Conservation (phyloP, 768 basidiomycete genomes). For the Suillus weaverae region DNA sequence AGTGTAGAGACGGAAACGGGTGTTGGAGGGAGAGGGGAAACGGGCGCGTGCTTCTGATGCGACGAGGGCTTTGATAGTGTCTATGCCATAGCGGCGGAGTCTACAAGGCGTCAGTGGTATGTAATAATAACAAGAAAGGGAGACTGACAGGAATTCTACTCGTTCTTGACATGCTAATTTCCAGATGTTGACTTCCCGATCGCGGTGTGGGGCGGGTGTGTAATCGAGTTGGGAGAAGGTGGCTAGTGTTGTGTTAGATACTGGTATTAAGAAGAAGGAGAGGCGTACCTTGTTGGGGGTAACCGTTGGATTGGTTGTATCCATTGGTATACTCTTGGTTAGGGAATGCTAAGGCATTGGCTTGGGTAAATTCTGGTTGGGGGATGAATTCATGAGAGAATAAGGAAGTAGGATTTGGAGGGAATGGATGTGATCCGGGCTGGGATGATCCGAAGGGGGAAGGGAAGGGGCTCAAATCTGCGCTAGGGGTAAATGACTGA, state of each 20-base stretch:
- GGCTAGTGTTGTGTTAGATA: background rate
- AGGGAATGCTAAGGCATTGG: background rate
- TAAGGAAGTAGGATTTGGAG: background rate
- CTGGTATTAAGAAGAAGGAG: too few species aligned
- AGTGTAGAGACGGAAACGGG: slow-evolving; percentile 33
- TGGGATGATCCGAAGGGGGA: background rate
- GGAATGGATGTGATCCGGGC: slow-evolving; percentile 1
- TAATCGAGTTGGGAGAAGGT: background rate
- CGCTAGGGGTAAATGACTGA: background rate
- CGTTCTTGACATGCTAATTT: slow-evolving; percentile 36
- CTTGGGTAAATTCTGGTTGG: background rate
- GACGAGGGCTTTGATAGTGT: slow-evolving; percentile 35
- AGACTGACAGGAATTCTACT: slow-evolving; percentile 33
- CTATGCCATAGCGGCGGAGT: slow-evolving; percentile 32
- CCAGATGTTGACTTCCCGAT: slow-evolving; percentile 37
- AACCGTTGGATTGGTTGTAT: background rate
- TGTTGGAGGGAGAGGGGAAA: background rate
- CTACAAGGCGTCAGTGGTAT: slow-evolving; percentile 11
- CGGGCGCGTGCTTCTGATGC: slow-evolving; percentile 26
- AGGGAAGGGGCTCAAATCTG: background rate
- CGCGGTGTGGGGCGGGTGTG: slow-evolving; percentile 29
- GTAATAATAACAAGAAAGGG: slow-evolving; percentile 9
- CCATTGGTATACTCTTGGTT: background rate
- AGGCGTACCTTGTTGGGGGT: background rate
- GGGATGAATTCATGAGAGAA: slow-evolving; percentile 4